These are phyloP conservation scores for Daedaleopsis nitida DNA, from an alignment of 768 basidiomycete genomes.

Conservation along the genomic window DNA sequence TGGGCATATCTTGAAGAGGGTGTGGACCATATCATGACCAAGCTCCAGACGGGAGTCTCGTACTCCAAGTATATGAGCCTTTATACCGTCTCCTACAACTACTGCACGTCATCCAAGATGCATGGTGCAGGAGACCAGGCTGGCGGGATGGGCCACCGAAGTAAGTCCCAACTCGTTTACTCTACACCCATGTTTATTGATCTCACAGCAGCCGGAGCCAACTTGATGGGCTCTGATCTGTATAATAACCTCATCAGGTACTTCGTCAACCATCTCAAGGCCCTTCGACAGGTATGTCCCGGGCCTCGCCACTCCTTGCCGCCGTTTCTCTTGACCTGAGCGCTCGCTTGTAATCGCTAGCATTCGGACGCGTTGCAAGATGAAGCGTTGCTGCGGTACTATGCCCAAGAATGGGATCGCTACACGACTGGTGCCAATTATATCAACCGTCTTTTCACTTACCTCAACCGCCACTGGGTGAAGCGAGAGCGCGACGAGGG, in stretches of 20 bases:
- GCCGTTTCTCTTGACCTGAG: conserved; percentile 3
- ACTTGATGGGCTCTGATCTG: conserved; percentile 95
- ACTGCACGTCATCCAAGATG: conserved; percentile 90
- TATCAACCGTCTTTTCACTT: conserved; percentile 96
- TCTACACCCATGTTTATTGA: conserved; percentile 22
- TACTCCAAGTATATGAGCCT: conserved; percentile 87
- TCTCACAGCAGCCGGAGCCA: conserved; percentile 71
- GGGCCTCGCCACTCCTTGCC: conserved; percentile 29
- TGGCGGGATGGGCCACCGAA: conserved; percentile 45
- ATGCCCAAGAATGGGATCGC: conserved; percentile 91
- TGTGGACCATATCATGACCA: conserved; percentile 92
- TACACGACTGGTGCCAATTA: conserved; percentile 98
- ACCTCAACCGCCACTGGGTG: conserved; percentile 99
- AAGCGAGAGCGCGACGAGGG: conserved; percentile 98
- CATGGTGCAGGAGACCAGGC: conserved; percentile 45
- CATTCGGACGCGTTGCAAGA: conserved; percentile 80
- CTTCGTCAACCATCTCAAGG: conserved; percentile 80
- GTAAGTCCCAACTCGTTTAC: conserved; percentile 44
- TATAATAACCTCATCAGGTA: conserved; percentile 95
- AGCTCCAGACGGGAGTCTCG: conserved; percentile 84
- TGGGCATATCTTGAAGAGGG: conserved; percentile 88
- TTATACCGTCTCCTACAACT: conserved; percentile 97
- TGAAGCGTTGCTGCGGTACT: conserved; percentile 86
- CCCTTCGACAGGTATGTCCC: conserved; percentile 57
- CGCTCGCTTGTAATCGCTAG: conserved; percentile 40